These are phyloP conservation scores for Lentinula detonsa DNA, from an alignment of 768 basidiomycete genomes.

Conservation along the genomic window DNA sequence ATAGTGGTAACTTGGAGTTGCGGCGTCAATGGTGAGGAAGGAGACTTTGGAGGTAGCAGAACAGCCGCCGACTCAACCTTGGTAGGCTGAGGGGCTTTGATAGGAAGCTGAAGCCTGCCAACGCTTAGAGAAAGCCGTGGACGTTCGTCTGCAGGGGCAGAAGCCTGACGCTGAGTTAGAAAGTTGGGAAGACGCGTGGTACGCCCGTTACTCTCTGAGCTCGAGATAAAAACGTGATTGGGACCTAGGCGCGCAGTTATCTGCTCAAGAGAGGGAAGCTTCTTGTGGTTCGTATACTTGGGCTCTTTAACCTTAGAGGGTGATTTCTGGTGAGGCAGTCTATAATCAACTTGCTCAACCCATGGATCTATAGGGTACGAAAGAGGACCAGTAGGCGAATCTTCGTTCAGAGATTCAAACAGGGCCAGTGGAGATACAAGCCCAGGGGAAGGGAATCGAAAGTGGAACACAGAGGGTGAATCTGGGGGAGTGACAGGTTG, in stretches of 20 bases:
- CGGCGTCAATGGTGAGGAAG: slow-evolving; percentile 31
- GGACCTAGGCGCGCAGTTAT: slow-evolving; percentile 59
- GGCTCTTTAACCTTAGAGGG: slow-evolving; percentile 7
- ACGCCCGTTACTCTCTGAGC: slow-evolving; percentile 14
- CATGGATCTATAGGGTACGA: slow-evolving; percentile 33
- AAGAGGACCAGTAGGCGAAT: slow-evolving; percentile 20
- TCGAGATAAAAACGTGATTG: slow-evolving; percentile 22
- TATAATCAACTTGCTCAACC: slow-evolving; percentile 67
- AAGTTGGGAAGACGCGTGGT: slow-evolving; percentile 27
- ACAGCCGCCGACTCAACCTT: slow-evolving; percentile 19
- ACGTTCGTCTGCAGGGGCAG: slow-evolving; percentile 11
- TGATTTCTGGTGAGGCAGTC: slow-evolving; percentile 24
- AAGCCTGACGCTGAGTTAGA: slow-evolving; percentile 13
- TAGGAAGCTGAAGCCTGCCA: slow-evolving; percentile 38
- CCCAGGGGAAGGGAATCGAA: slow-evolving; percentile 62
- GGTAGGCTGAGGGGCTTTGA: slow-evolving; percentile 24
- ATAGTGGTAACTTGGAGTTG: slow-evolving; percentile 43
- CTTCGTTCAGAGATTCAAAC: slow-evolving; percentile 43
- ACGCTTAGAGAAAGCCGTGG: slow-evolving; percentile 25
- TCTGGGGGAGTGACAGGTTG: slow-evolving; percentile 64
- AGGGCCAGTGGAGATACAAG: slow-evolving; percentile 56
- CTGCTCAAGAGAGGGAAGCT: slow-evolving; percentile 68
- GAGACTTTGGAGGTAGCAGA: slow-evolving; percentile 25
- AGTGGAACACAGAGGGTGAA: slow-evolving; percentile 65
- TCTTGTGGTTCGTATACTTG: slow-evolving; percentile 11